Evolutionary conservation across 169 alveolate species (phyloP).

Genomic region (Plasmodium coatneyi): DNA sequence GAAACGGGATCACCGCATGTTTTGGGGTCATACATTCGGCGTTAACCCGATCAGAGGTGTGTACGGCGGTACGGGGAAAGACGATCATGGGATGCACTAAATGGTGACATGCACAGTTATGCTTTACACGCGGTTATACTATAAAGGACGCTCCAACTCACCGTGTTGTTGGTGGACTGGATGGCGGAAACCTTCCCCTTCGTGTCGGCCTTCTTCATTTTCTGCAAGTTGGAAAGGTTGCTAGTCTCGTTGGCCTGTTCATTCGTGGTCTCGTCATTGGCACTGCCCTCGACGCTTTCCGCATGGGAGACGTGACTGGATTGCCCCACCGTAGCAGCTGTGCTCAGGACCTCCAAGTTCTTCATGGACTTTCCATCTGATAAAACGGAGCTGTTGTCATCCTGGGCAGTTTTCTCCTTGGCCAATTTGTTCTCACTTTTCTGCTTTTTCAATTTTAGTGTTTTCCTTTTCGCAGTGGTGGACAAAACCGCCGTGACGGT

Average conservation of each 20-base stretch:
- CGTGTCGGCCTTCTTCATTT: conserved; percentile 75
- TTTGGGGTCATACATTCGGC: neutral
- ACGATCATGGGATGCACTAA: neutral
- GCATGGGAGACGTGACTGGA: conserved; percentile 82
- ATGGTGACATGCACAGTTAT: neutral
- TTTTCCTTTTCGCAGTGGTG: conserved; percentile 83
- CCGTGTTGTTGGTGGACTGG: conserved; percentile 73
- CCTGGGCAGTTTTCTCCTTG: conserved; percentile 73
- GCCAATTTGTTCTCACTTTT: conserved; percentile 66
- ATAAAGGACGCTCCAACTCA: neutral
- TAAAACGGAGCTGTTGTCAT: conserved; percentile 78
- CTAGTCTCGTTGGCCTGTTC: conserved; percentile 83
- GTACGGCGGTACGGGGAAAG: neutral
- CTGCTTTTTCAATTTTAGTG: conserved; percentile 75
- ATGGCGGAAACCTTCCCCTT: conserved; percentile 78
- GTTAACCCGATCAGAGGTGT: neutral
- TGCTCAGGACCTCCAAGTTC: conserved; percentile 79
- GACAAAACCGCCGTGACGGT: conserved; percentile 89
- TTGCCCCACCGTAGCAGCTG: conserved; percentile 87
- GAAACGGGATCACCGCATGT: conserved; percentile 67
- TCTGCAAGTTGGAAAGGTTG: conserved; percentile 31
- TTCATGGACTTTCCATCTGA: conserved; percentile 83
- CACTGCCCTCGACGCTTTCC: conserved; percentile 77
- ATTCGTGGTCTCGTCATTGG: conserved; percentile 47
- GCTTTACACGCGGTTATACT: neutral